Evolutionary conservation across 495 filamentous ascomycete genomes (phyloP).

Genomic region (Corynascus novoguineensis): DNA sequence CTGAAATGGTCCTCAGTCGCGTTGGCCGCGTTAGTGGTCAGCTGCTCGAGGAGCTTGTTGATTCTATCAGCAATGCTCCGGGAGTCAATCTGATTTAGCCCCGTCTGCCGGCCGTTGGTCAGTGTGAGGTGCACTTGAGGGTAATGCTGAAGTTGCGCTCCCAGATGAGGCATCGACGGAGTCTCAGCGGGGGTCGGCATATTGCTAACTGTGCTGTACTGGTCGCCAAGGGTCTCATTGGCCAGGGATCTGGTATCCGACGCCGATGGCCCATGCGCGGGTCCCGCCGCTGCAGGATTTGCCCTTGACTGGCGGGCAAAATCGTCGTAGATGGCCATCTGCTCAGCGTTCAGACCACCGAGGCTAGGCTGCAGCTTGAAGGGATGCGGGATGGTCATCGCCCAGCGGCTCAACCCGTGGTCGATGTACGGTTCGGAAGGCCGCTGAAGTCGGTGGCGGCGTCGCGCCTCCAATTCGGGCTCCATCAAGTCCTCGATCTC

Average conservation of each 20-base stretch:
- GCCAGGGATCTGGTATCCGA: conserved; percentile 50
- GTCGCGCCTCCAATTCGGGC: conserved; percentile 63
- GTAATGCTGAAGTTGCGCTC: conserved; percentile 57
- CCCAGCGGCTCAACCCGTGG: conserved; percentile 73
- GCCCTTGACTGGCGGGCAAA: conserved; percentile 78
- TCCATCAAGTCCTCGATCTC: conserved; percentile 93
- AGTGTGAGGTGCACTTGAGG: conserved; percentile 48
- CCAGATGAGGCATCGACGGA: conserved; percentile 66
- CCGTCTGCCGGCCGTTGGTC: conserved; percentile 47
- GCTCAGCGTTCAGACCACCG: conserved; percentile 76
- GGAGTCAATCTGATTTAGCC: conserved; percentile 61
- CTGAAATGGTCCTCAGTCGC: conserved; percentile 63
- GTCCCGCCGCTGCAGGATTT: conserved; percentile 30
- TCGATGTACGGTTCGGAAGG: conserved; percentile 81
- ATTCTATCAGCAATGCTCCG: conserved; percentile 58
- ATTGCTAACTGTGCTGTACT: conserved; percentile 69
- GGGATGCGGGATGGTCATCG: conserved; percentile 81
- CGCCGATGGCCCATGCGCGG: conserved; percentile 41
- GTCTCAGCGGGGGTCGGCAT: conserved; percentile 76
- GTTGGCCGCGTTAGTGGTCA: conserved; percentile 58
- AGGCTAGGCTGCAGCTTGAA: conserved; percentile 65
- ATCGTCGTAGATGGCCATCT: conserved; percentile 92
- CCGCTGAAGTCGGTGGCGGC: conserved; percentile 61
- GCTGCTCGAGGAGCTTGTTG: conserved; percentile 62
- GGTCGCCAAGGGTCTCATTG: conserved; percentile 76